These are phyloP conservation scores for Draba incana DNA, from an alignment of 345 rosid species.

Conservation along the genomic window DNA sequence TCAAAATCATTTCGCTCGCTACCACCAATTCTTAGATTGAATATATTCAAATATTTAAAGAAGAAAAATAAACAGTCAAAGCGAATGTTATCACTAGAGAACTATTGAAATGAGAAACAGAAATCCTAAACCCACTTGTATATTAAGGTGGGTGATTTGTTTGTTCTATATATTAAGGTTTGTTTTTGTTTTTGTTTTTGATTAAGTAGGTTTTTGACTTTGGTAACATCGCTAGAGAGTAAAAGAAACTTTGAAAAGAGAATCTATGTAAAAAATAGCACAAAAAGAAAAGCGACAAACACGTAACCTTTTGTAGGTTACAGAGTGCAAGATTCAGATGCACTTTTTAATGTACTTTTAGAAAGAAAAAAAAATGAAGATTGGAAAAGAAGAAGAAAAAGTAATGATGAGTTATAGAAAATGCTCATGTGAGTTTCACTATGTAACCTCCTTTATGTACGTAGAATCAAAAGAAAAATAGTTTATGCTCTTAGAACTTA, in stretches of 20 bases:
- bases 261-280: conserved; percentile 19
- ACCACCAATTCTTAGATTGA: neutral
- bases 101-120: neutral
- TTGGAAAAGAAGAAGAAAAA: conserved; percentile 17
- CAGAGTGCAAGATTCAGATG: conserved; percentile 22
- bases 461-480: too few relatives aligned
- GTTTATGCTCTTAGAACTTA: too few relatives aligned
- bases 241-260: conserved; percentile 9
- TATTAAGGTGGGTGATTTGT: conserved; percentile 1
- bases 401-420: conserved; percentile 7
- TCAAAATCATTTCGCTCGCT: conserved; percentile 1
- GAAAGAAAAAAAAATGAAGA: neutral
- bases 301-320: conserved; percentile 24
- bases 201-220: conserved; percentile 33
- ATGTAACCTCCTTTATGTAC: neutral
- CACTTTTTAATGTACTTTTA: neutral
- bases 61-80: neutral
- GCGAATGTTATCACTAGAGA: neutral
- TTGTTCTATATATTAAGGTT: neutral
- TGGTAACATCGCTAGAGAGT: conserved; percentile 21
- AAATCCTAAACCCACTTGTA: neutral
- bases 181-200: neutral
- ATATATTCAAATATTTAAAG: neutral
- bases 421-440: conserved; percentile 24
- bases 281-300: conserved; percentile 20